Conservation (phyloP, 176 grass and related monocot species). For the Secale cereale region DNA sequence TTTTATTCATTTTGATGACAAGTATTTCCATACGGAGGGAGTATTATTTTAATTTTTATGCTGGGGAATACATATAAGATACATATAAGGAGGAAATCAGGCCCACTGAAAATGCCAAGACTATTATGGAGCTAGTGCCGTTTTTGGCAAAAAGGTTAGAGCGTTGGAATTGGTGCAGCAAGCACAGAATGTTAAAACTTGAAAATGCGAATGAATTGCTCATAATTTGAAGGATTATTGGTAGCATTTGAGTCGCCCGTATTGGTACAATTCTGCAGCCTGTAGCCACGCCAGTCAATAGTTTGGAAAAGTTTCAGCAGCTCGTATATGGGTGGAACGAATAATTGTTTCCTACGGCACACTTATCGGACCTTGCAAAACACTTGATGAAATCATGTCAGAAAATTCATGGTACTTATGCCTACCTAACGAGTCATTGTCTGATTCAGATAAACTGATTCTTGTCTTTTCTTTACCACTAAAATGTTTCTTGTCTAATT, state of each 20-base stretch:
- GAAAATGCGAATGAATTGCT: background rate
- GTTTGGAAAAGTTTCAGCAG: background rate
- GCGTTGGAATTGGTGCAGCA: background rate
- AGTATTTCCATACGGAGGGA: too few species aligned
- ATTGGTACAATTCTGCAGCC: background rate
- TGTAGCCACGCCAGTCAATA: background rate
- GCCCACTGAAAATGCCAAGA: background rate
- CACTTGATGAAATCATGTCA: background rate
- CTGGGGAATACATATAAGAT: background rate
- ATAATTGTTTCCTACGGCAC: background rate
- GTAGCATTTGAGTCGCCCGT: background rate
- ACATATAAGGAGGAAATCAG: background rate
- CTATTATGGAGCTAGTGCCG: background rate
- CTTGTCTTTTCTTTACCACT: background rate
- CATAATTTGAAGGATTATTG: background rate
- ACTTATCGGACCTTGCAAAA: background rate
- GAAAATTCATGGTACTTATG: background rate
- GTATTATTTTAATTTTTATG: background rate
- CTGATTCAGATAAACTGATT: background rate
- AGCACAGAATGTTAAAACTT: background rate
- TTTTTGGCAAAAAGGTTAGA: background rate
- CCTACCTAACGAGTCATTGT: background rate
- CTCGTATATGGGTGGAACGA: background rate
- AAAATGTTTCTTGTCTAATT: background rate
- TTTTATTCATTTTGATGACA: too few species aligned